Percentiles rank a stretch among this genome's conserved stretches.
phyloP scores from a whole-genome alignment of 2,329 filamentous ascomycete species.

The Verticillium nubilum region DNA sequence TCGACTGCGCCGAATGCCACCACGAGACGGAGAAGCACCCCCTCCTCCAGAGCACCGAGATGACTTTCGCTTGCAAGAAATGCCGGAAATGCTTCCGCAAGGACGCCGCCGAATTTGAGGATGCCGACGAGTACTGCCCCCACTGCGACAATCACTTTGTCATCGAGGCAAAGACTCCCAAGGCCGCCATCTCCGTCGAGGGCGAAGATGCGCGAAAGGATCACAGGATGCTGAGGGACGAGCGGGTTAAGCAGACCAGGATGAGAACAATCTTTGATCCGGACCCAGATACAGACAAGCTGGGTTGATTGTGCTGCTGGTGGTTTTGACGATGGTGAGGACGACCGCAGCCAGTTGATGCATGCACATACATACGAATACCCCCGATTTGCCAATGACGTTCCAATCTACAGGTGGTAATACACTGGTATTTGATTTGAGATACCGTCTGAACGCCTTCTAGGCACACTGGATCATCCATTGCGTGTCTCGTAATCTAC shows the following conservation, averaged over 20 bases:
- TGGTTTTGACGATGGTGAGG: constrained; percentile 5
- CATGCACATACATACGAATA: constrained; percentile 1
- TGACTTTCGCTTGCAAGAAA: constrained; percentile 97
- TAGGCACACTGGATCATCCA: constrained; percentile 4
- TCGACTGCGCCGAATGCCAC: constrained; percentile 96
- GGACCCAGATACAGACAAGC: constrained; percentile 65
- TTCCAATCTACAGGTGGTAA: constrained; percentile 27
- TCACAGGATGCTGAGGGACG: constrained; percentile 87
- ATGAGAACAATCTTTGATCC: constrained; percentile 69
- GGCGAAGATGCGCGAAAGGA: constrained; percentile 86
- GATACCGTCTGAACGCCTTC: constrained; percentile 12
- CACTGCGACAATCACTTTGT: constrained; percentile 99
- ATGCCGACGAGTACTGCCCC: constrained; percentile 97
- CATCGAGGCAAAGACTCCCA: constrained; percentile 79
- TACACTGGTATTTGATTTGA: constrained; percentile 24
- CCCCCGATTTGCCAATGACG: background rate
- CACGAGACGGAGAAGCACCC: constrained; percentile 71
- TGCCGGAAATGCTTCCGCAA: constrained; percentile 98
- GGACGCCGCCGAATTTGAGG: constrained; percentile 85
- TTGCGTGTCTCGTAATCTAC: constrained; percentile 11
- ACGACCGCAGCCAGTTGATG: background rate
- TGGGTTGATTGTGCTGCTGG: constrained; percentile 51
- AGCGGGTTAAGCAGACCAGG: constrained; percentile 58
- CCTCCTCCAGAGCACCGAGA: constrained; percentile 74
- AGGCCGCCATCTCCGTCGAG: constrained; percentile 79